Evolutionary conservation across 2,329 filamentous ascomycete genomes (phyloP).

Genomic region (Neurospora crassa): DNA sequence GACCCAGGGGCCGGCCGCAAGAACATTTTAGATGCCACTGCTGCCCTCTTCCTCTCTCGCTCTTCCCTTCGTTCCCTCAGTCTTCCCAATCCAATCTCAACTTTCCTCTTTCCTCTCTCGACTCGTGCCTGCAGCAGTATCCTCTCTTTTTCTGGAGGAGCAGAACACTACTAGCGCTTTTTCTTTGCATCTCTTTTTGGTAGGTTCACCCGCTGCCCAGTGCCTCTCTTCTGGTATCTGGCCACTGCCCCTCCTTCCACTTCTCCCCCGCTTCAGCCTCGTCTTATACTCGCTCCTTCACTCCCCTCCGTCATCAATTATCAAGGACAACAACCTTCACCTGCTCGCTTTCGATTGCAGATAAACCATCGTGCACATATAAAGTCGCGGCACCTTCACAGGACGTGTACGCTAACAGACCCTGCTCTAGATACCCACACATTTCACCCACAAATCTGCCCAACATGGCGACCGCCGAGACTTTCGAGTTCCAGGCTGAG

Average conservation of each 20-base stretch:
- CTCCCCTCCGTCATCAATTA: not conserved
- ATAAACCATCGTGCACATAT: slow-evolving; percentile 5
- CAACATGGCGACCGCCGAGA: slow-evolving; percentile 66
- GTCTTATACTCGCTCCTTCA: not conserved
- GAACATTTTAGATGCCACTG: slow-evolving; percentile 24
- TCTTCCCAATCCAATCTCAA: slow-evolving; percentile 10
- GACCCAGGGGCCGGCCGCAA: slow-evolving; percentile 12
- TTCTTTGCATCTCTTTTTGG: not conserved
- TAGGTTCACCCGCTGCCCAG: not conserved
- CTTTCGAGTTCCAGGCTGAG: slow-evolving; percentile 99
- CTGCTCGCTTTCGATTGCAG: not conserved
- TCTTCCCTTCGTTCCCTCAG: slow-evolving; percentile 9
- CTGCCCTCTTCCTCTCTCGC: slow-evolving; percentile 12
- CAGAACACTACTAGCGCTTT: not conserved
- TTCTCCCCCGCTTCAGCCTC: not conserved
- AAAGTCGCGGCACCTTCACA: not conserved
- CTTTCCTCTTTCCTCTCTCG: slow-evolving; percentile 9
- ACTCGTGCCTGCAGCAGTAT: not conserved
- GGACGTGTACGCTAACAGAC: not conserved
- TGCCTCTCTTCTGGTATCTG: not conserved
- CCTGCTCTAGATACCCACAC: slow-evolving; percentile 14
- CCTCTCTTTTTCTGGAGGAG: slow-evolving; percentile 1
- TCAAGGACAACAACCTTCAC: not conserved
- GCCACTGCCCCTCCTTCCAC: no score
- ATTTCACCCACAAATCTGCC: slow-evolving; percentile 12